phyloP scores from a whole-genome alignment of 768 basidiomycete species.

The Podaxis carcinomalis region DNA sequence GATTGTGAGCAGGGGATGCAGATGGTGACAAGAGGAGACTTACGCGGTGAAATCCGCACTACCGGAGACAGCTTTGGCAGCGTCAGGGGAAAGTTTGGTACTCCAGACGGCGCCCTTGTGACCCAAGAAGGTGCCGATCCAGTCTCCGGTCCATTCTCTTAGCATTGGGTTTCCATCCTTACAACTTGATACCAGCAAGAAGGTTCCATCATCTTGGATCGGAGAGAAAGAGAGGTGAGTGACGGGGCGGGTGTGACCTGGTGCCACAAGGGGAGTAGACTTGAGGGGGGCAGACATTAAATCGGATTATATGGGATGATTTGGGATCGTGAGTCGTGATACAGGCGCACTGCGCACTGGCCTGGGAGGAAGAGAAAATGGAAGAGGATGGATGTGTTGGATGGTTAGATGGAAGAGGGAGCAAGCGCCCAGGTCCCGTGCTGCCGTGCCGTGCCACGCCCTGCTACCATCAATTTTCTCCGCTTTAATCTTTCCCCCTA shows the following conservation, averaged over 20 bases:
- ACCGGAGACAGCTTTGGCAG: conserved; percentile 83
- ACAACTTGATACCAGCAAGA: conserved; percentile 91
- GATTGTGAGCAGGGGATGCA: conserved; percentile 12
- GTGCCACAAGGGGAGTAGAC: conserved; percentile 76
- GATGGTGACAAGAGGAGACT: conserved; percentile 25
- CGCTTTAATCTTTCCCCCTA: not conserved
- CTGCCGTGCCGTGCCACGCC: conserved; percentile 17
- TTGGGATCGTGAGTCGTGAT: conserved; percentile 38
- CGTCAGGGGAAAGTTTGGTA: conserved; percentile 85
- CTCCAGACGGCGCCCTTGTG: conserved; percentile 98
- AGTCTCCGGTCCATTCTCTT: conserved; percentile 96
- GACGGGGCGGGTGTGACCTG: conserved; percentile 84
- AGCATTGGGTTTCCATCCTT: conserved; percentile 99
- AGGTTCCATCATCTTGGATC: conserved; percentile 80
- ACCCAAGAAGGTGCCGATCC: conserved; percentile 91
- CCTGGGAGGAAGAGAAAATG: conserved; percentile 21
- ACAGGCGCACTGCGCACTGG: conserved; percentile 54
- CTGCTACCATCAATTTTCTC: conserved; percentile 2
- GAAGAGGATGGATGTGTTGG: conserved; percentile 9
- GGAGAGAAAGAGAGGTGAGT: conserved; percentile 92
- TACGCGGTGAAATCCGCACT: conserved; percentile 98
- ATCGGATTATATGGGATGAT: conserved; percentile 23
- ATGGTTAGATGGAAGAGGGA: conserved; percentile 2
- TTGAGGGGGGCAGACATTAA: conserved; percentile 64
- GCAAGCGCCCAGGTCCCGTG: conserved; percentile 17